Evolutionary conservation across 177 flowering plant species (phyloP).

Genomic region (Vitis hybrid): DNA sequence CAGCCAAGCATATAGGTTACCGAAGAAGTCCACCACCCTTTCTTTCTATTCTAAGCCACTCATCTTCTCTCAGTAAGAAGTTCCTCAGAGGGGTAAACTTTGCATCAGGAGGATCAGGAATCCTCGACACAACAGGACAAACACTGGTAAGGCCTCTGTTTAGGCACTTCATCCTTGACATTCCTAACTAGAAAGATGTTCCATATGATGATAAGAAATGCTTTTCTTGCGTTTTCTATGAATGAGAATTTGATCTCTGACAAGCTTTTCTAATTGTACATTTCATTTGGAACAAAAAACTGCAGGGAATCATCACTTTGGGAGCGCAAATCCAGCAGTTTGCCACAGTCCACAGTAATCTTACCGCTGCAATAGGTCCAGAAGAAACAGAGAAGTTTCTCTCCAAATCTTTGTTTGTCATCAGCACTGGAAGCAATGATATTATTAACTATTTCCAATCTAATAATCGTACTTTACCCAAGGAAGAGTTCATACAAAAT

Average conservation of each 20-base stretch:
- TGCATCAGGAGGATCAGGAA: slow-evolving; percentile 58
- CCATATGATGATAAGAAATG: too few species aligned
- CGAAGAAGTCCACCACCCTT: slow-evolving; percentile 42
- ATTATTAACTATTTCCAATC: slow-evolving; percentile 19
- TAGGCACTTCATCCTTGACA: not conserved
- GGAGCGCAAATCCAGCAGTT: slow-evolving; percentile 35
- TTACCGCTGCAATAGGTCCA: slow-evolving; percentile 16
- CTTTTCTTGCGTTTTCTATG: too few species aligned
- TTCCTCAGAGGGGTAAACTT: slow-evolving; percentile 39
- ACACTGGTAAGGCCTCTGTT: not conserved
- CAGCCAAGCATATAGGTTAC: slow-evolving; percentile 34
- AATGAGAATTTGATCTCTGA: too few species aligned
- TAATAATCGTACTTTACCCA: not conserved
- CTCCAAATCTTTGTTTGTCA: slow-evolving; percentile 26
- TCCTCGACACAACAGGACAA: slow-evolving; percentile 17
- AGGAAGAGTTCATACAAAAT: not conserved
- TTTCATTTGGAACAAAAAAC: not conserved
- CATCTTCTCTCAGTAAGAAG: slow-evolving; percentile 5
- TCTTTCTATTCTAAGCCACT: slow-evolving; percentile 17
- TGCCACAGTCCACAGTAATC: slow-evolving; percentile 18
- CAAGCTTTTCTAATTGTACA: too few species aligned
- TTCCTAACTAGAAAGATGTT: not conserved
- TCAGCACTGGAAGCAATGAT: slow-evolving; percentile 44
- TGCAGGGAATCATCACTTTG: slow-evolving; percentile 23
- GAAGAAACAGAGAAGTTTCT: slow-evolving; percentile 6